Conservation (phyloP, 2,329 filamentous ascomycete genomes). For the Sordariomycetes sp. region DNA sequence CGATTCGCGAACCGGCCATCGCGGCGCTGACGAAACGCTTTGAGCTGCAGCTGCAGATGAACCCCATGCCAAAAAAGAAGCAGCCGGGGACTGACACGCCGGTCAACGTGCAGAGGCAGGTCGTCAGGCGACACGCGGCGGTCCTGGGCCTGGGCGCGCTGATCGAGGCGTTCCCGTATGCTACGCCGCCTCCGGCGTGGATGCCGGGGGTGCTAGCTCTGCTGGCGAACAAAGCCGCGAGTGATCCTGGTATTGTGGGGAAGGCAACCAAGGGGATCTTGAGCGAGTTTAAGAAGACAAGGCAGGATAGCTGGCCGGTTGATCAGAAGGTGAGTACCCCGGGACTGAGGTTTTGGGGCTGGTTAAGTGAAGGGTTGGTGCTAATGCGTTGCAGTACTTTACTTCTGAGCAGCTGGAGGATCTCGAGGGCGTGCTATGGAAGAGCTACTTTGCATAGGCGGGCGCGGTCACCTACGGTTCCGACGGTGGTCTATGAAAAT, state of each 20-base stretch:
- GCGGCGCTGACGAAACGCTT: conserved; percentile 65
- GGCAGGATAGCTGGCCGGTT: conserved; percentile 96
- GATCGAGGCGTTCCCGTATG: conserved; percentile 92
- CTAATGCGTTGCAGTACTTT: conserved; percentile 46
- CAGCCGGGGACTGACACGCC: conserved; percentile 53
- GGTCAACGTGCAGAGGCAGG: conserved; percentile 58
- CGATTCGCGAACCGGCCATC: conserved; percentile 68
- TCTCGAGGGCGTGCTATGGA: conserved; percentile 92
- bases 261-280: conserved; percentile 91
- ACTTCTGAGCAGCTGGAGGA: conserved; percentile 88
- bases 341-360: background rate
- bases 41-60: conserved; percentile 60
- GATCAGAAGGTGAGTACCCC: conserved; percentile 76
- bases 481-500: no score
- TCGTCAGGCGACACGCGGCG: conserved; percentile 76
- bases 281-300: conserved; percentile 98
- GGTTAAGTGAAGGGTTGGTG: background rate
- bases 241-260: conserved; percentile 81
- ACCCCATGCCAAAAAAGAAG: conserved; percentile 72
- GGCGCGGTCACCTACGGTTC: no score
- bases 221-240: conserved; percentile 72
- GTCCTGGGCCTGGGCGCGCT: conserved; percentile 83
- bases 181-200: conserved; percentile 82
- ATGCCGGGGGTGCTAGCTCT: conserved; percentile 85
- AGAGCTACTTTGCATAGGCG: conserved; percentile 91